phyloP scores from a whole-genome alignment of 2,329 filamentous ascomycete species.

The Calonectria honghensis region DNA sequence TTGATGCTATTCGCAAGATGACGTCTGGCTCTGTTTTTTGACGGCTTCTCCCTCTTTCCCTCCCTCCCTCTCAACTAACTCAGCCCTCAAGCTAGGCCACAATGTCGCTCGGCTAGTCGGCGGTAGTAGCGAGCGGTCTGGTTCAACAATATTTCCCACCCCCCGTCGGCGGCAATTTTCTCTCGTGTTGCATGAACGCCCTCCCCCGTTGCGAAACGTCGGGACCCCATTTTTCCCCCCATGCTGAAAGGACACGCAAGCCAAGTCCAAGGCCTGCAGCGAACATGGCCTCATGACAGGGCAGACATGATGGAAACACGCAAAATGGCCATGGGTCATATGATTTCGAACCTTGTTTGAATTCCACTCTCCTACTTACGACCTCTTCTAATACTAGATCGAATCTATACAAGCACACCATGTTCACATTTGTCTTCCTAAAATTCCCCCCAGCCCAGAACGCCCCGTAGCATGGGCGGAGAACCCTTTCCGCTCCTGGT shows the following conservation, averaged over 20 bases:
- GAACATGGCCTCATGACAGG: not conserved
- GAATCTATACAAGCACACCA: slow-evolving; percentile 57
- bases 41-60: too few species aligned
- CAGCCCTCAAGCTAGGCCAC: not conserved
- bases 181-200: slow-evolving; percentile 25
- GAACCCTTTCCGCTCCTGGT: slow-evolving; percentile 52
- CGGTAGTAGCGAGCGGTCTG: slow-evolving; percentile 27
- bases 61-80: not conserved
- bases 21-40: not conserved
- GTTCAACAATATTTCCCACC: not conserved
- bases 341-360: slow-evolving; percentile 50
- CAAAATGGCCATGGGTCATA: not conserved
- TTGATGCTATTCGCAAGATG: slow-evolving; percentile 23
- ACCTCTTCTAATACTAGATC: slow-evolving; percentile 56
- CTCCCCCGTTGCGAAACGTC: not conserved
- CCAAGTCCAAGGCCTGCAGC: not conserved
- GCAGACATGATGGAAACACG: slow-evolving; percentile 10
- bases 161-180: not conserved
- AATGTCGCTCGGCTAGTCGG: not conserved
- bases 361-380: slow-evolving; percentile 54
- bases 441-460: slow-evolving; percentile 53
- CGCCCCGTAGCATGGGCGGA: slow-evolving; percentile 56
- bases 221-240: slow-evolving; percentile 13
- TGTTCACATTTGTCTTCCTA: slow-evolving; percentile 57
- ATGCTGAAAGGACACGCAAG: slow-evolving; percentile 33